Conservation (phyloP, 2,329 filamentous ascomycete genomes). For the Xylariaceae sp. region DNA sequence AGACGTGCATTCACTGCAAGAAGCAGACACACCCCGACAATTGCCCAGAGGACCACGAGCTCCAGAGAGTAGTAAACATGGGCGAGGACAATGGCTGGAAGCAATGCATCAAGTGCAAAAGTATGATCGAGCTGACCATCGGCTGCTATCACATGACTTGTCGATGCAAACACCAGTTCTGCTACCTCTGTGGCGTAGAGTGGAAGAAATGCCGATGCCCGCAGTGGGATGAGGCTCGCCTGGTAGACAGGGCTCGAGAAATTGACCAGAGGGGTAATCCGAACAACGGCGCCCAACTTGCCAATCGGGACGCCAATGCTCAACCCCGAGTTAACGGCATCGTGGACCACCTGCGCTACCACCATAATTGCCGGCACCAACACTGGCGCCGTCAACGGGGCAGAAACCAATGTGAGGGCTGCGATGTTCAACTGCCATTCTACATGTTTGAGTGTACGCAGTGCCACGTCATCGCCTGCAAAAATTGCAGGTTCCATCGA, state of each 20-base stretch:
- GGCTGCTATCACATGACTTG: slow-evolving; percentile 55
- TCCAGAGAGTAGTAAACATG: slow-evolving; percentile 37
- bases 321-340: slow-evolving; percentile 1
- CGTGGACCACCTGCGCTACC: slow-evolving; percentile 5
- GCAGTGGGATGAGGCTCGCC: slow-evolving; percentile 23
- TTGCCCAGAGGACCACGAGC: slow-evolving; percentile 42
- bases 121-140: slow-evolving; percentile 44
- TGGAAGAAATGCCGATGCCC: slow-evolving; percentile 36
- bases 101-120: slow-evolving; percentile 42
- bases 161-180: slow-evolving; percentile 18
- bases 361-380: slow-evolving; percentile 18
- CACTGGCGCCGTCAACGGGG: slow-evolving; percentile 23
- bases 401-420: slow-evolving; percentile 19
- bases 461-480: slow-evolving; percentile 44
- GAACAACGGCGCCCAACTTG: neutral
- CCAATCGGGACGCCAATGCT: neutral
- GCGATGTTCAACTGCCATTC: slow-evolving; percentile 24
- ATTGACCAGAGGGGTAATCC: neutral
- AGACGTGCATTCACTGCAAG: slow-evolving; percentile 53
- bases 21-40: slow-evolving; percentile 38
- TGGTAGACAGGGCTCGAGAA: slow-evolving; percentile 5
- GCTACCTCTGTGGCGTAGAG: slow-evolving; percentile 13
- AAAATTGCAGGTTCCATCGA: slow-evolving; percentile 43
- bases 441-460: slow-evolving; percentile 46
- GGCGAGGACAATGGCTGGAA: slow-evolving; percentile 47